phyloP scores from a whole-genome alignment of 306 rosid species.

The Prosopis cineraria region DNA sequence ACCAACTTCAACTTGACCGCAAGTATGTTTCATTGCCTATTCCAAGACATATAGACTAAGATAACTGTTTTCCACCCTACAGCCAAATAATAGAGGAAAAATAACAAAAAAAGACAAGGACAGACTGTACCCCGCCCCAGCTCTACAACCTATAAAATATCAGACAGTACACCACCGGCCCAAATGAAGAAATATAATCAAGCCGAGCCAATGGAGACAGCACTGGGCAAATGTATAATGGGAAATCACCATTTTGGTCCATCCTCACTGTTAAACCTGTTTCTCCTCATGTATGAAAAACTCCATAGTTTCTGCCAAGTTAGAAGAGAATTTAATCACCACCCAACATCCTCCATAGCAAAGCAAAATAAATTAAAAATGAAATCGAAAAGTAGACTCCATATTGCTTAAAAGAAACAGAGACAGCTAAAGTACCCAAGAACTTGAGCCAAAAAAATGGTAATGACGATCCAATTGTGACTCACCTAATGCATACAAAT shows the following conservation, averaged over 20 bases:
- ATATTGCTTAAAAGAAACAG: constrained; percentile 50
- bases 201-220: constrained; percentile 37
- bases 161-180: constrained; percentile 44
- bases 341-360: constrained; percentile 57
- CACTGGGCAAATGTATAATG: constrained; percentile 35
- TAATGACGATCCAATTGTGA: constrained; percentile 79
- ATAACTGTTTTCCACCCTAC: constrained; percentile 49
- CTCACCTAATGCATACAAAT: constrained; percentile 32
- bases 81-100: constrained; percentile 41
- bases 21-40: constrained; percentile 50
- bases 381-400: constrained; percentile 48
- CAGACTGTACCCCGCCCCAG: constrained; percentile 44
- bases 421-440: constrained; percentile 50
- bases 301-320: constrained; percentile 68
- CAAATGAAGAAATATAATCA: constrained; percentile 37
- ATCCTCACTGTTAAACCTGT: constrained; percentile 36
- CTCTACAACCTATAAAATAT: constrained; percentile 36
- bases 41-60: constrained; percentile 43
- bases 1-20: constrained; percentile 34
- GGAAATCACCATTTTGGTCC: constrained; percentile 37
- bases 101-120: constrained; percentile 29
- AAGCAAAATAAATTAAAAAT: constrained; percentile 50
- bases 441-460: constrained; percentile 63
- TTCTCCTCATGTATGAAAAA: constrained; percentile 36
- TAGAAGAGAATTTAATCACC: constrained; percentile 65